phyloP scores from a whole-genome alignment of 129 eudicot genomes.

The Flaveria sonorensis region DNA sequence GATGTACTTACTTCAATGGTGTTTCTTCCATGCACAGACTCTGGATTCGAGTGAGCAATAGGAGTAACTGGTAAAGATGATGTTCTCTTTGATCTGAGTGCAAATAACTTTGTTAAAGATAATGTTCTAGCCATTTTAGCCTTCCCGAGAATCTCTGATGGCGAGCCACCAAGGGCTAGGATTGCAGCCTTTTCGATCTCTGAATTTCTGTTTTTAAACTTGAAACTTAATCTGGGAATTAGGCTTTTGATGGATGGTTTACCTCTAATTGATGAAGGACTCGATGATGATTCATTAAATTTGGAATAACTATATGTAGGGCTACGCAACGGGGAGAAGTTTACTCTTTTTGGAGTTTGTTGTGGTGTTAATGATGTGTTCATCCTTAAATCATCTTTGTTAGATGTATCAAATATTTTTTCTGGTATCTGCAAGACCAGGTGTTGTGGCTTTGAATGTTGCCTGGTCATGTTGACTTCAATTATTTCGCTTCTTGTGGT shows the following conservation, averaged over 20 bases:
- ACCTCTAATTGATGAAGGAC: slow-evolving; percentile 48
- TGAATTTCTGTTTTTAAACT: slow-evolving; percentile 57
- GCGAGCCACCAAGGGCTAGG: slow-evolving; percentile 75
- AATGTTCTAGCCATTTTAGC: slow-evolving; percentile 50
- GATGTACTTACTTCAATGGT: slow-evolving; percentile 37
- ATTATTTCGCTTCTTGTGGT: slow-evolving; percentile 48
- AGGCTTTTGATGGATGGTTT: slow-evolving; percentile 69
- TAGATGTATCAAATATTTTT: slow-evolving; percentile 33
- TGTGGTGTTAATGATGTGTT: slow-evolving; percentile 57
- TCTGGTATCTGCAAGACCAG: slow-evolving; percentile 52
- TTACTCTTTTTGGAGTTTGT: slow-evolving; percentile 71
- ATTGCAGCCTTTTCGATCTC: slow-evolving; percentile 84
- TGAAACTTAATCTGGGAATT: slow-evolving; percentile 77
- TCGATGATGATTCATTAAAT: slow-evolving; percentile 45
- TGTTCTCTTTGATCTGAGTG: slow-evolving; percentile 50
- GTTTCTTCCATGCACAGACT: slow-evolving; percentile 79
- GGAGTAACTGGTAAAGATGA: slow-evolving; percentile 81
- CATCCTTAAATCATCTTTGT: slow-evolving; percentile 56
- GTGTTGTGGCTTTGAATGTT: slow-evolving; percentile 35
- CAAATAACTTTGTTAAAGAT: slow-evolving; percentile 61
- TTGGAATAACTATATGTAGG: slow-evolving; percentile 52
- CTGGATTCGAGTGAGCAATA: slow-evolving; percentile 87
- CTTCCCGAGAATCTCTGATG: slow-evolving; percentile 46
- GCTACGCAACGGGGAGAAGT: slow-evolving; percentile 62
- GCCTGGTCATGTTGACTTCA: slow-evolving; percentile 45